These are phyloP conservation scores for Pseudognaphalium luteoalbum DNA, from an alignment of 129 eudicot species.

Conservation along the genomic window DNA sequence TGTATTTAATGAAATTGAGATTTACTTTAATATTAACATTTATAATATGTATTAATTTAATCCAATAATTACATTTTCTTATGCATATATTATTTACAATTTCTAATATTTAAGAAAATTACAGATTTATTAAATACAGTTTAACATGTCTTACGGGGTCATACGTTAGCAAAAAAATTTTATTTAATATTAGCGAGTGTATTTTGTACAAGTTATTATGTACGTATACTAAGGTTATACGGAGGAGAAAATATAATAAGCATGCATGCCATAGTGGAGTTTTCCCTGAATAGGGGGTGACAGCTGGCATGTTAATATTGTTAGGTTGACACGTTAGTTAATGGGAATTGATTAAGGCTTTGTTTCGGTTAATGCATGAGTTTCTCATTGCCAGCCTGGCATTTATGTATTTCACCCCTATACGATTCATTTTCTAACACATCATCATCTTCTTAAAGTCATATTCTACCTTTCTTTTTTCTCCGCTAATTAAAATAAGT, in stretches of 20 bases:
- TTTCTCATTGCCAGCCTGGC: slow-evolving; percentile 42
- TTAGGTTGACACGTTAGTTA: slow-evolving; percentile 43
- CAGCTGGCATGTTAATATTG: slow-evolving; percentile 36
- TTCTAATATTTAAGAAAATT: no score
- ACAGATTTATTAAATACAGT: no score
- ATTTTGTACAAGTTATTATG: no score
- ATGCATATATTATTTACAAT: no score
- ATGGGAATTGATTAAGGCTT: not conserved
- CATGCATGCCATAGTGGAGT: slow-evolving; percentile 42
- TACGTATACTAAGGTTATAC: not conserved
- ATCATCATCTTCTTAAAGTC: slow-evolving; percentile 28
- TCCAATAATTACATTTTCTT: no score
- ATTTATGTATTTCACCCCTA: slow-evolving; percentile 29
- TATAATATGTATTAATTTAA: no score
- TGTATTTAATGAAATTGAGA: no score
- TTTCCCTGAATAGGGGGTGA: slow-evolving; percentile 39
- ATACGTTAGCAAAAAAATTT: no score
- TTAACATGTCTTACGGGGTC: no score
- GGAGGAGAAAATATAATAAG: not conserved
- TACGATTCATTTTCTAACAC: slow-evolving; percentile 30
- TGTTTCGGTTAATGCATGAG: slow-evolving; percentile 43
- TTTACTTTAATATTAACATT: no score
- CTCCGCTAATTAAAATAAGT: no score
- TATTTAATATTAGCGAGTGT: no score
- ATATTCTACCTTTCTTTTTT: not conserved